Evolutionary conservation across 2,329 filamentous ascomycete species (phyloP).

Genomic region (Pseudocercospora ulei): DNA sequence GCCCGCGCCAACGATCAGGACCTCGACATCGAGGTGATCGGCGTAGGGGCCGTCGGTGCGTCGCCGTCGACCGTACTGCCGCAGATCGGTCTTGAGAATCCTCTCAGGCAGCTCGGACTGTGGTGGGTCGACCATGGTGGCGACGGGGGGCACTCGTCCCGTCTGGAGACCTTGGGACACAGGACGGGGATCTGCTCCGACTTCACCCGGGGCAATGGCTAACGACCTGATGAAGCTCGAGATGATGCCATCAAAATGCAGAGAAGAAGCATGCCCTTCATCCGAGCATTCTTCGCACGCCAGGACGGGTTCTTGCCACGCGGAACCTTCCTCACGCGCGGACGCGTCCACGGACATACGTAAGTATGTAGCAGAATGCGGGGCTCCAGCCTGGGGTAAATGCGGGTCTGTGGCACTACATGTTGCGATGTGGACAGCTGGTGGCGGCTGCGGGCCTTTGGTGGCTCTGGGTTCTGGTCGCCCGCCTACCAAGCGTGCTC

Average conservation of each 20-base stretch:
- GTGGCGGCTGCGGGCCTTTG: neutral
- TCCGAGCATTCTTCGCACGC: constrained; percentile 4
- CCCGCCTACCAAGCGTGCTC: no score
- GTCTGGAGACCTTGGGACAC: no score
- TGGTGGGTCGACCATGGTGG: constrained; percentile 20
- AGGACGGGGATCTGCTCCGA: neutral
- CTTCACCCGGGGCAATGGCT: neutral
- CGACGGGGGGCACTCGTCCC: no score
- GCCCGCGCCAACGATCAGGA: constrained; percentile 36
- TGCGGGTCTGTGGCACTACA: constrained; percentile 2
- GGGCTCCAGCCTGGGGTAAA: constrained; percentile 11
- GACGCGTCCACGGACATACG: no score
- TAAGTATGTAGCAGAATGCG: constrained; percentile 6
- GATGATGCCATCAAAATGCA: neutral
- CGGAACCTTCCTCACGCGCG: constrained; percentile 11
- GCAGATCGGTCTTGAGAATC: constrained; percentile 25
- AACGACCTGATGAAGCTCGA: constrained; percentile 6
- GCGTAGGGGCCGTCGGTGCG: constrained; percentile 25
- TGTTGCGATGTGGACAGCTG: neutral
- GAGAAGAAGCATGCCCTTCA: constrained; percentile 7
- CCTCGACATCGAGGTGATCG: constrained; percentile 30
- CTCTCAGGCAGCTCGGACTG: constrained; percentile 22
- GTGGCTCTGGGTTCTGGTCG: neutral
- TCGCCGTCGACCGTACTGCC: constrained; percentile 22
- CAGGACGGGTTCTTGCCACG: constrained; percentile 1